Base-by-base conservation (phyloP, 1,139 yeast genomes). In the Debaryomyces udenii region DNA sequence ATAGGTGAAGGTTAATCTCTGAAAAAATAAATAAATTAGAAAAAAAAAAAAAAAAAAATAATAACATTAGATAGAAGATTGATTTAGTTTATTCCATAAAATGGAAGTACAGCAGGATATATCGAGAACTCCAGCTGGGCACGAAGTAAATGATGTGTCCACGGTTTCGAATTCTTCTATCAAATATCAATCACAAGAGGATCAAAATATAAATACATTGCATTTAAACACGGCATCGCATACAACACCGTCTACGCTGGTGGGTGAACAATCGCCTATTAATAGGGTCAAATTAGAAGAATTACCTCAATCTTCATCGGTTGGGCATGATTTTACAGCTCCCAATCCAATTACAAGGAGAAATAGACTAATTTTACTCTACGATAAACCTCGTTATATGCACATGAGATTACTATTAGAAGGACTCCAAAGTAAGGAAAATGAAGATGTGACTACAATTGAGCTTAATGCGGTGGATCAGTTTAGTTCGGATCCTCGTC, bases 361-460 rank as follows among this genome's bases (percentile, higher is more conserved):
- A 17, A 52, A 52, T 29, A 51, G 71, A 27, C 48, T 68, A n/a
- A 63, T 68, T 6, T 43, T 69, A 9, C 35, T 66, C 14, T 62
- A 63, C 38, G 73, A 64, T 40, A 54, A 57, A 37, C 71, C 70
- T 4, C 55, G 59, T 24, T 61, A 53, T 45, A 51, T 57, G 35
- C 68, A 62, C 40, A 58, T 64, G 44, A 62, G 59, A 30, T 53
- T 55, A 51, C 61, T 56, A 35, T 42, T 64, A 39, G 56, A 62
- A 20, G 65, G 63, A 32, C 48, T 60, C 16, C 48, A 62, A 27
- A 58, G 51, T 29, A 39, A 48, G 14, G 51, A 52, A 2, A 41
- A 52, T 24, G 62, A 59, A 31, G 45, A 44, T 15, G 53, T 59
- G 9, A 52, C 61, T 1, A 52, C 56, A 7, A 37, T 61, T 6